Evolutionary conservation across 345 rosid genomes (phyloP), one percentile per base, ranked within the genome.

Genomic region (Cochlearia excelsa): DNA sequence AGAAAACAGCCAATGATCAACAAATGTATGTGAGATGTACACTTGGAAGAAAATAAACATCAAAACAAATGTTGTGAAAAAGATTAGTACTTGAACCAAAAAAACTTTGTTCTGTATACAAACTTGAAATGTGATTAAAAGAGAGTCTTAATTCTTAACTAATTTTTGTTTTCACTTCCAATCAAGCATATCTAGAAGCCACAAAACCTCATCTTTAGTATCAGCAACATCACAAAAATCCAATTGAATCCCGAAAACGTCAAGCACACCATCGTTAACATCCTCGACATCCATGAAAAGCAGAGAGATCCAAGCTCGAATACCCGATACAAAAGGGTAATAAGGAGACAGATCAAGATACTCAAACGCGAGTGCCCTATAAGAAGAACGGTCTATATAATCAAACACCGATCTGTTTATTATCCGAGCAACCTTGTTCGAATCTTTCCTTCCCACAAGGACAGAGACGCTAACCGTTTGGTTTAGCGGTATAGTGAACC

Each of bases 121-220:
- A 26, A 29, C 30, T 29, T 46, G 23, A 54, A 65, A 30, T n/a
- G n/a, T n/a, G 55, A 37, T 30, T 48, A 6, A 66, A 3, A 45
- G 7, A 50, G 11, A 10, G 30, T 5, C 6, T 35, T 35, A 35
- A 35, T 8, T 28, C 46, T 37, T 26, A 37, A 29, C 7, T n/a
- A n/a, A n/a, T n/a, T 7, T 26, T 48, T 35, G 51, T 38, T 40
- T 65, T 85, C 79, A 93, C 72, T 87, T 87, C 99, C 99, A 93
- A 68, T 90, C 96, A 63, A 90, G 87, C 84, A 93, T 81, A 79
- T 87, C 88, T 39, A 93, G 57, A 40, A 93, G 83, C 97, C 97
- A 89, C 79, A 93, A 74, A 30, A 93, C 95, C 80, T 85, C 92
- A 4, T 90, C 95, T 78, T 77, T 79, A 30, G 92, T 76, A 70